A percentile compares a stretch with the other conserved stretches of the same genome.
phyloP scores from a whole-genome alignment of 2,329 filamentous ascomycete genomes.

The Ciborinia camelliae region DNA sequence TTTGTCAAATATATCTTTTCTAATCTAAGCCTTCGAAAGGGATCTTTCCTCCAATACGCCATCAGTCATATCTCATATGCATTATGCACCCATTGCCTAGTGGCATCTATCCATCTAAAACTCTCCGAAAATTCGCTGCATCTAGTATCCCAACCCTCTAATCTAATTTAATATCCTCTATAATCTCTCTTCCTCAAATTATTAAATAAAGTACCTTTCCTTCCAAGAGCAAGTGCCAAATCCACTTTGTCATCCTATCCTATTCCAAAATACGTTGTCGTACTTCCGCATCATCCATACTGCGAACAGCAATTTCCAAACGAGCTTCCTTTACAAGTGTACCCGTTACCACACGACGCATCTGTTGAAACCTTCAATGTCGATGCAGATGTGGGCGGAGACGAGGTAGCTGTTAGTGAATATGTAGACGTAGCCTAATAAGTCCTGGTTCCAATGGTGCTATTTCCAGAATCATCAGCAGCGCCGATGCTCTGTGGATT shows the following conservation, averaged over 20 bases:
- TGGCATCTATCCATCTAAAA: not conserved
- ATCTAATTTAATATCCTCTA: not conserved
- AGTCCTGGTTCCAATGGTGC: not conserved
- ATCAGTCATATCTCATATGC: not conserved
- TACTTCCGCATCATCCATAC: constrained; percentile 8
- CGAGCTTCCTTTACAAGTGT: constrained; percentile 2
- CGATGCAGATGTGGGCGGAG: not conserved
- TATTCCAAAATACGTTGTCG: not conserved
- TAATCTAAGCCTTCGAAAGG: too few species aligned
- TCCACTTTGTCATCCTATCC: constrained; percentile 12
- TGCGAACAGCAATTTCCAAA: constrained; percentile 8
- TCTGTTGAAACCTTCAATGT: constrained; percentile 1
- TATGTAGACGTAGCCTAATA: not conserved
- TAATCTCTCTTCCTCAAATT: not conserved
- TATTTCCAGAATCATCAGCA: not conserved
- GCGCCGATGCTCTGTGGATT: constrained; percentile 21
- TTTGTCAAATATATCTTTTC: too few species aligned
- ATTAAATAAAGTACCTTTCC: not conserved
- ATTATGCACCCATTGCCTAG: too few species aligned
- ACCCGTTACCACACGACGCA: constrained; percentile 7
- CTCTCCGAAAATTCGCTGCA: not conserved
- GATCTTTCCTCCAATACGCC: not conserved
- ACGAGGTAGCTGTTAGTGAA: not conserved
- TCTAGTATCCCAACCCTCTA: not conserved
- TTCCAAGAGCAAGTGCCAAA: constrained; percentile 13